Evolutionary conservation across 192 early-diverging fungal species (phyloP).

Genomic region (Coemansia sp.): DNA sequence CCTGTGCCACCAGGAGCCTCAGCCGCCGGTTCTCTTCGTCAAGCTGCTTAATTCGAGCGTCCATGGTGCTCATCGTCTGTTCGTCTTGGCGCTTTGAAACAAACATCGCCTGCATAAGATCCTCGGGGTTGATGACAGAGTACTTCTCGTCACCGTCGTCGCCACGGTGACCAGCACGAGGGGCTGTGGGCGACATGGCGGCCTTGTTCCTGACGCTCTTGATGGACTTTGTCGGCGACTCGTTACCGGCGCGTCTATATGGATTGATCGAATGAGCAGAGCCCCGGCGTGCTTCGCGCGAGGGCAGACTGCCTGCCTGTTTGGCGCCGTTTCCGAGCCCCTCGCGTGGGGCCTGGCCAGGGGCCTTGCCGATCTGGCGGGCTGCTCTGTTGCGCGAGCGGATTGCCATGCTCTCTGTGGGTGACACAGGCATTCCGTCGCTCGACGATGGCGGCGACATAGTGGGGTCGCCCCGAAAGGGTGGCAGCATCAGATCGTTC

Average conservation of each 20-base stretch:
- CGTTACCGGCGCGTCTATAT: slow-evolving; percentile 14
- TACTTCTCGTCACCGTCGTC: slow-evolving; percentile 1
- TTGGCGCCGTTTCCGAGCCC: neutral
- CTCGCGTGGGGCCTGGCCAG: neutral
- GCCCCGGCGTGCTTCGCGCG: slow-evolving; percentile 16
- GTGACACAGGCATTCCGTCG: slow-evolving; percentile 26
- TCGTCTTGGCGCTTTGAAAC: too few species aligned
- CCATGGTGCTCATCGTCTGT: slow-evolving; percentile 10
- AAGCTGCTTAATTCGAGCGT: slow-evolving; percentile 15
- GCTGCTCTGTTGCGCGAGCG: slow-evolving; percentile 18
- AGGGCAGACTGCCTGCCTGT: neutral
- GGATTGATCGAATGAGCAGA: slow-evolving; percentile 24
- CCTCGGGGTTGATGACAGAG: slow-evolving; percentile 8
- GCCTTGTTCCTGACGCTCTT: neutral
- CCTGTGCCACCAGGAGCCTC: slow-evolving; percentile 6
- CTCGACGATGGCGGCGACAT: slow-evolving; percentile 5
- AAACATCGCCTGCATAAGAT: slow-evolving; percentile 20
- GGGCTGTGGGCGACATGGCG: neutral
- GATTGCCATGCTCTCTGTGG: slow-evolving; percentile 30
- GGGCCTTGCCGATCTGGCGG: slow-evolving; percentile 5
- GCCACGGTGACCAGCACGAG: slow-evolving; percentile 2
- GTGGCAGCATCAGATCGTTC: slow-evolving; percentile 3
- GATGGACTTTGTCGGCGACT: slow-evolving; percentile 19
- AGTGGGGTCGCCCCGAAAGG: slow-evolving; percentile 9
- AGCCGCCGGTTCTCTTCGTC: slow-evolving; percentile 14